phyloP scores from a whole-genome alignment of 306 rosid species.

The Sindora glabra region DNA sequence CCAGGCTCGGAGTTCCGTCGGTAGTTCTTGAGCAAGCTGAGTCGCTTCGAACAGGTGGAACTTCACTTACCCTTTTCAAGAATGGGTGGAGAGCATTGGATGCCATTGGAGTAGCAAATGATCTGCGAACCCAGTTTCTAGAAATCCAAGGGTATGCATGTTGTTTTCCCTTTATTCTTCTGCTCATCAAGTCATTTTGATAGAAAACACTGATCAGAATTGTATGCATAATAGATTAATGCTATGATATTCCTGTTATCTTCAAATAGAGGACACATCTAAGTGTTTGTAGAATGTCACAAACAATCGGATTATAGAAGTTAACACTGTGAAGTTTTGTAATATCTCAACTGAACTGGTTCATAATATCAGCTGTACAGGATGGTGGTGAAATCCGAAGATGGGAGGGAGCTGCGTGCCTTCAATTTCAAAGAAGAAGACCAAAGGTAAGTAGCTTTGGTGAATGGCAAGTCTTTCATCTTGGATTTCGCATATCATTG shows the following conservation, averaged over 20 bases:
- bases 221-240: too few relatives aligned
- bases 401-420: conserved; percentile 69
- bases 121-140: conserved; percentile 64
- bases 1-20: conserved; percentile 69
- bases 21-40: conserved; percentile 55
- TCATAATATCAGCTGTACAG: conserved; percentile 70
- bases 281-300: background rate
- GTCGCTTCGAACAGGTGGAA: conserved; percentile 62
- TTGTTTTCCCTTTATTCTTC: background rate
- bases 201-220: too few relatives aligned
- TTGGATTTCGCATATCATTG: background rate
- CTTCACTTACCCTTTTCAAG: conserved; percentile 85
- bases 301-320: too few relatives aligned
- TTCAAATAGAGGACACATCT: too few relatives aligned
- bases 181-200: too few relatives aligned
- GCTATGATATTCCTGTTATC: too few relatives aligned
- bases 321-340: background rate
- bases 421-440: conserved; percentile 85
- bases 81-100: conserved; percentile 86
- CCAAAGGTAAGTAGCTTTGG: conserved; percentile 28
- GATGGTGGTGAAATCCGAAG: conserved; percentile 70
- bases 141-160: conserved; percentile 68
- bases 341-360: conserved; percentile 29
- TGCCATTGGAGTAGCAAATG: conserved; percentile 74
- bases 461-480: background rate